These are phyloP conservation scores for Saturnispora mendoncae DNA, from an alignment of 805 yeast species.

Conservation along the genomic window DNA sequence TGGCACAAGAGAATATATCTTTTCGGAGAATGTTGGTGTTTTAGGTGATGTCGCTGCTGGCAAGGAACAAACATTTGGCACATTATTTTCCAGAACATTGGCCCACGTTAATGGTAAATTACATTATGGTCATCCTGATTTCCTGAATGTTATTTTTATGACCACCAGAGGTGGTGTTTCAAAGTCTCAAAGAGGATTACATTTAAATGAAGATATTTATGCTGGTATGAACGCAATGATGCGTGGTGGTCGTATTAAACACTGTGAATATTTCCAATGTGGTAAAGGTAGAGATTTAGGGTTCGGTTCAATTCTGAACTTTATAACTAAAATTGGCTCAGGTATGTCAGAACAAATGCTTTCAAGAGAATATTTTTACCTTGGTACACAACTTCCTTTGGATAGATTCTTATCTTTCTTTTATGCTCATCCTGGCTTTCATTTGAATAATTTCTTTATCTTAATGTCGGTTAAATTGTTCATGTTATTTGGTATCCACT, in stretches of 20 bases:
- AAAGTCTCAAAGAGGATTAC: slow-evolving; percentile 79
- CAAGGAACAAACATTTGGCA: slow-evolving; percentile 84
- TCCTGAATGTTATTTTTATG: slow-evolving; percentile 66
- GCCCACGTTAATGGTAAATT: slow-evolving; percentile 80
- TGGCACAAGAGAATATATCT: slow-evolving; percentile 82
- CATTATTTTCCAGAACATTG: slow-evolving; percentile 72
- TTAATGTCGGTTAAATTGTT: slow-evolving; percentile 67
- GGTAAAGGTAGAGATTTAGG: slow-evolving; percentile 89
- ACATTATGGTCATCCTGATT: slow-evolving; percentile 88
- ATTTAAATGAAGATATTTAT: slow-evolving; percentile 79
- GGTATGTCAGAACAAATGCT: slow-evolving; percentile 91
- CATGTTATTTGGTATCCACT: slow-evolving; percentile 58
- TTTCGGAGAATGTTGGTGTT: slow-evolving; percentile 79
- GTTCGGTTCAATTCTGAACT: slow-evolving; percentile 76
- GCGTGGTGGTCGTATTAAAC: slow-evolving; percentile 84
- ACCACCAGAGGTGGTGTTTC: slow-evolving; percentile 84
- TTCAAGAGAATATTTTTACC: slow-evolving; percentile 72
- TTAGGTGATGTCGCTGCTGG: slow-evolving; percentile 88
- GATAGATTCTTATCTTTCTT: slow-evolving; percentile 77
- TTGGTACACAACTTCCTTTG: slow-evolving; percentile 72
- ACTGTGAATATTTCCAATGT: slow-evolving; percentile 81
- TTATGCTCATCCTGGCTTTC: slow-evolving; percentile 85
- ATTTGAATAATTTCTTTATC: slow-evolving; percentile 70
- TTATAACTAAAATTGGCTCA: slow-evolving; percentile 83
- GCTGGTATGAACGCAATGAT: slow-evolving; percentile 80